A percentile compares a stretch with the other conserved stretches of the same genome.
Evolutionary conservation across 495 filamentous ascomycete genomes (phyloP).

Genomic region (Podospora conica): DNA sequence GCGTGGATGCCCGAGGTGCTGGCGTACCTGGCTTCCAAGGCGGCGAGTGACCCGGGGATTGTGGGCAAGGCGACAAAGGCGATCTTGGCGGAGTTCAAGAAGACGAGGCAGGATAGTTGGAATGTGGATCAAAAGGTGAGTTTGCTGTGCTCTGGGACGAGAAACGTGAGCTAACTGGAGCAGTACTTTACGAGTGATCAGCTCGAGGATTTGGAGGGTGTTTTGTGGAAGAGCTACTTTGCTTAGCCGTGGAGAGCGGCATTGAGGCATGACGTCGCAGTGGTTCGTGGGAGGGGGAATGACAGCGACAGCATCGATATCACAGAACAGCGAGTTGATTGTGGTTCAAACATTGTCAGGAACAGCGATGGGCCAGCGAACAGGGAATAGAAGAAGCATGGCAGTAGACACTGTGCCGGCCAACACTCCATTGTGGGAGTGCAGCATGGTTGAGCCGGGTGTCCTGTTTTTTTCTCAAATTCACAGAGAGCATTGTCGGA

Average conservation of each 20-base stretch:
- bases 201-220: slow-evolving; percentile 89
- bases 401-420: background rate
- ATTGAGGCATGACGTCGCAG: too few relatives aligned
- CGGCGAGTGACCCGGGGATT: slow-evolving; percentile 82
- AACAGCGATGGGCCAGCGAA: background rate
- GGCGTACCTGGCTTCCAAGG: slow-evolving; percentile 74
- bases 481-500: background rate
- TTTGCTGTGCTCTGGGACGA: background rate
- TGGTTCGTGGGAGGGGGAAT: too few relatives aligned
- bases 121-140: slow-evolving; percentile 91
- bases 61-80: slow-evolving; percentile 97
- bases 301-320: too few relatives aligned
- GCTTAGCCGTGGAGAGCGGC: slow-evolving; percentile 49
- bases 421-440: background rate
- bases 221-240: slow-evolving; percentile 99
- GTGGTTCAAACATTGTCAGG: background rate
- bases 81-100: slow-evolving; percentile 96
- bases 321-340: background rate
- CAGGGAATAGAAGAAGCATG: background rate
- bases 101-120: slow-evolving; percentile 99
- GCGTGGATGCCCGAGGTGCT: slow-evolving; percentile 91
- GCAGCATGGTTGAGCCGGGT: background rate
- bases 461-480: too few relatives aligned
- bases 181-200: slow-evolving; percentile 91
- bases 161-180: background rate